Percentiles rank a stretch among this genome's conserved stretches.
phyloP scores from a whole-genome alignment of 192 early-diverging fungal species.

The Backusella psychrophila region DNA sequence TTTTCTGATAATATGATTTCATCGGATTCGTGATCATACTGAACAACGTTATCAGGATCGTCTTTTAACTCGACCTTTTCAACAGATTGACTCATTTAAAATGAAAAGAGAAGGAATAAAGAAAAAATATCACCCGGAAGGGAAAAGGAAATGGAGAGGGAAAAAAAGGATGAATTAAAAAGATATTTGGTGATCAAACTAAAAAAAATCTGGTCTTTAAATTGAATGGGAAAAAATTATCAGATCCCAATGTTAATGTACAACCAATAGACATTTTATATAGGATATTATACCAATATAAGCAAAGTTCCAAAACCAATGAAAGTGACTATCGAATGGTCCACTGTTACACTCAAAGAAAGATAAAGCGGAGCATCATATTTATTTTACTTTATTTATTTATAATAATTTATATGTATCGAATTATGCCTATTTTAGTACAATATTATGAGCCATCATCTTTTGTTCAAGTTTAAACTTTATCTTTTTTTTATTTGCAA shows the following conservation, averaged over 20 bases:
- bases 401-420: neutral
- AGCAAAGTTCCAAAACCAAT: neutral
- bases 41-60: neutral
- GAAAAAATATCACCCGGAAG: neutral
- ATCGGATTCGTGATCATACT: neutral
- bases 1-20: neutral
- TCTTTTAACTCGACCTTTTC: neutral
- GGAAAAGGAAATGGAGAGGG: neutral
- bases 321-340: neutral
- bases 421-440: neutral
- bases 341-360: neutral
- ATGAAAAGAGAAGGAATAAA: neutral
- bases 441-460: neutral
- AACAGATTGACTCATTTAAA: neutral
- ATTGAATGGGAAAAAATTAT: slow-evolving; percentile 4
- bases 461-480: neutral
- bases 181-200: neutral
- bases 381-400: slow-evolving; percentile 9
- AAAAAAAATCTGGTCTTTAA: neutral
- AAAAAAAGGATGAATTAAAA: neutral
- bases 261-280: neutral
- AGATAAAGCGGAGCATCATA: neutral
- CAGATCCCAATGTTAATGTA: neutral
- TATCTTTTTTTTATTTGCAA: neutral
- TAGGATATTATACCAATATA: slow-evolving; percentile 1